Evolutionary conservation across 2,329 filamentous ascomycete species (phyloP), one percentile per base, ranked within the genome.

Genomic region (Xylariaceae sp.): DNA sequence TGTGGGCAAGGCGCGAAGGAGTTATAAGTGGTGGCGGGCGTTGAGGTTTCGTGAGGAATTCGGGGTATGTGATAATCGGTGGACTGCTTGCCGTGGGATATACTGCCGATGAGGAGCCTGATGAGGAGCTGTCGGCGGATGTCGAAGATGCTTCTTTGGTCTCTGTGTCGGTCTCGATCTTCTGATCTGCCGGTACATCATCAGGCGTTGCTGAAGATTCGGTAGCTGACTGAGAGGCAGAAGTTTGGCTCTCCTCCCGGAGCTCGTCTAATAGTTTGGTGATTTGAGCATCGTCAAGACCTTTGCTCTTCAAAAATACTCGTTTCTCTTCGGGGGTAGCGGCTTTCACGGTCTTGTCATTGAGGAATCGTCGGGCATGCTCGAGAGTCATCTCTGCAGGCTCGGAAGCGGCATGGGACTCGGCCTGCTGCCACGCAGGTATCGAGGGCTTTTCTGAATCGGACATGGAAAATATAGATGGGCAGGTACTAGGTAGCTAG

Each of bases 281-380:
- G 59, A 96, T 91, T 60, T 94, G 86, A 28, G 82, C 79, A 4
- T 82, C 76, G 3, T 76, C 76, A 6, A 96, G 77, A 3, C 91
- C 91, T 72, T 97, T 97, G 47, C 84, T 85, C 68, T 87, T 82
- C 1, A 97, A 77, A 65, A 96, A 96, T 6, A 84, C 82, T 17
- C 83, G 78, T 76, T 96, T 96, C 74, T 86, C 87, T 53, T 91
- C 88, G 40, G 81, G 80, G 0, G 88, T 80, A 29, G 88, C 86
- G 73, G 88, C 78, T 56, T 83, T 85, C 55, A 96, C 90, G 17
- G 82, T 79, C 6, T 90, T 86, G 58, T 96, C 88, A 47, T 90
- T 79, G 3, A 97, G 82, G 69, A 96, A 97, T 50, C 80, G 84
- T 39, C 83, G 81, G 24, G 92, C 92, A 69, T 92, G 85, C 14